phyloP scores from a whole-genome alignment of 2,329 filamentous ascomycete genomes.

The Chrysosporium keratinophilum region DNA sequence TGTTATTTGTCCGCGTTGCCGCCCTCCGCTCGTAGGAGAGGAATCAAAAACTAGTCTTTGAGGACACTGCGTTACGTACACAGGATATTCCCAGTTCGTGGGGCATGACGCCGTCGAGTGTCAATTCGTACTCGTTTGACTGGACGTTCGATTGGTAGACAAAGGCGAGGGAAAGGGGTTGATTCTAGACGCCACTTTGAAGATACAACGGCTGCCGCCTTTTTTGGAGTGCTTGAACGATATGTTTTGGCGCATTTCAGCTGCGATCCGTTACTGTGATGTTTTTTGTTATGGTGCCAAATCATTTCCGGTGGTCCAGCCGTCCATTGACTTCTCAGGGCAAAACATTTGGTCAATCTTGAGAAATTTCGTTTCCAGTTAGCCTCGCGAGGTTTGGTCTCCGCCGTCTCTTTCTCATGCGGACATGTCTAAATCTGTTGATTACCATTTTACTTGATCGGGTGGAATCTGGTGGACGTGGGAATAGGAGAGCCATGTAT shows the following conservation, averaged over 20 bases:
- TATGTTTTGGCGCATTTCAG: neutral
- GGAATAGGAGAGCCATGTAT: conserved; percentile 21
- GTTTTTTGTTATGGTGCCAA: neutral
- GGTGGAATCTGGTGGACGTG: conserved; percentile 10
- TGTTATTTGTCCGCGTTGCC: conserved; percentile 84
- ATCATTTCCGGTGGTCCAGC: neutral
- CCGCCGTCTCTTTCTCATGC: neutral
- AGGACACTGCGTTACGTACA: conserved; percentile 71
- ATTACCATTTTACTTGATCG: neutral
- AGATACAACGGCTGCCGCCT: neutral
- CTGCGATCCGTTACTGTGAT: neutral
- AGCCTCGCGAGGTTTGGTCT: neutral
- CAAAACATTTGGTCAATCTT: neutral
- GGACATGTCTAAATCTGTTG: neutral
- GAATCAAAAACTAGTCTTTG: conserved; percentile 92
- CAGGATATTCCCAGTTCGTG: conserved; percentile 43
- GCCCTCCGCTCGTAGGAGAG: conserved; percentile 46
- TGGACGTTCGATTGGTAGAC: conserved; percentile 1
- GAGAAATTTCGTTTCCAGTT: neutral
- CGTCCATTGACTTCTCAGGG: neutral
- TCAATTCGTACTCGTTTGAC: conserved; percentile 17
- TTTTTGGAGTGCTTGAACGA: neutral
- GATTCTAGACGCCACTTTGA: neutral
- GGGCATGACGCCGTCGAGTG: conserved; percentile 20
- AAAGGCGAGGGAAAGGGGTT: neutral